Percentiles rank a stretch among this genome's conserved stretches.
phyloP scores from a whole-genome alignment of 176 grass and related monocot genomes.

The Oryza glaberrima region DNA sequence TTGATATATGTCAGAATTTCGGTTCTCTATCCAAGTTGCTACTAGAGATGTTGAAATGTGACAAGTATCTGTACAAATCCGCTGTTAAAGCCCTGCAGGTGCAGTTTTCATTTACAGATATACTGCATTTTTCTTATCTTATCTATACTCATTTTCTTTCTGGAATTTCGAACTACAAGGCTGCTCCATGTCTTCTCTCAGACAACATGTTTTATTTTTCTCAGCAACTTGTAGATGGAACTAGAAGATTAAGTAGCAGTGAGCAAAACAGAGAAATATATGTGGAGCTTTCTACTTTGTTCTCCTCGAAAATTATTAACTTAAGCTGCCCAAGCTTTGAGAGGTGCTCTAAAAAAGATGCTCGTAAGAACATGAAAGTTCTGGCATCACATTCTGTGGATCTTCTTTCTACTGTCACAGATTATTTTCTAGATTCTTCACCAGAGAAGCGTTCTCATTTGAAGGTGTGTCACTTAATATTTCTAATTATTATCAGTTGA shows the following conservation, averaged over 20 bases:
- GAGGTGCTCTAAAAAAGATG: conserved; percentile 70
- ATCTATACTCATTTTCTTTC: conserved; percentile 1
- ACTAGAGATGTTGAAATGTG: conserved; percentile 53
- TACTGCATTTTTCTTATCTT: conserved; percentile 33
- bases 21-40: conserved; percentile 72
- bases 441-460: conserved; percentile 75
- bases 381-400: conserved; percentile 65
- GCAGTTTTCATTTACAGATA: conserved; percentile 21
- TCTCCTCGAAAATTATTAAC: conserved; percentile 44
- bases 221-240: conserved; percentile 83
- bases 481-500: conserved; percentile 26
- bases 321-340: conserved; percentile 40
- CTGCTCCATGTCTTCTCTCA: conserved; percentile 38
- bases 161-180: conserved; percentile 15
- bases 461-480: conserved; percentile 57
- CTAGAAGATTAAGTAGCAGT: conserved; percentile 51
- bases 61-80: conserved; percentile 61
- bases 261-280: conserved; percentile 54
- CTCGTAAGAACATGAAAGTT: conserved; percentile 67
- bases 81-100: conserved; percentile 82
- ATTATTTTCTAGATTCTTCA: conserved; percentile 69
- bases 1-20: conserved; percentile 66
- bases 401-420: conserved; percentile 67
- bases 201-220: conserved; percentile 37
- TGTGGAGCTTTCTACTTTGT: conserved; percentile 45